Conservation (phyloP, 116 monocot species). For the Iris pallida region DNA sequence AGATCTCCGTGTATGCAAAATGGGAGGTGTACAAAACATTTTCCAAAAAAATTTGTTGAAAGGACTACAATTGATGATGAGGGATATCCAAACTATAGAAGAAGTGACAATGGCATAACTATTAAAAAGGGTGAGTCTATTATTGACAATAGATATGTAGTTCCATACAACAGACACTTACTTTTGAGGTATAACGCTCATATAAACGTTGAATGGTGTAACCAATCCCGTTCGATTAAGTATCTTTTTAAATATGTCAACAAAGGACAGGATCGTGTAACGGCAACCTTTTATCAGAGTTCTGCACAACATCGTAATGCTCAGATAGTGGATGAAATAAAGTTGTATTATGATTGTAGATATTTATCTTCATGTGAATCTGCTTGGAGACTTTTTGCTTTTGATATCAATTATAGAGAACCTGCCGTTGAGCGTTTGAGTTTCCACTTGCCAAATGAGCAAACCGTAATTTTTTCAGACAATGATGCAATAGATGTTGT, state of each 20-base stretch:
- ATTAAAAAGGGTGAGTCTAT: not conserved
- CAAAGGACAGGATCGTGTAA: constrained; percentile 4
- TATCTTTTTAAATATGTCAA: constrained; percentile 4
- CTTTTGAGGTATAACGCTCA: not conserved
- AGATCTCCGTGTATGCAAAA: too few species aligned
- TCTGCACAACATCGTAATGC: not conserved
- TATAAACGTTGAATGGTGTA: not conserved
- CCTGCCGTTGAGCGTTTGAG: not conserved
- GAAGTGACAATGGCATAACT: constrained; percentile 3
- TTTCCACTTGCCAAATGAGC: too few species aligned
- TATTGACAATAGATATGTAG: constrained; percentile 10
- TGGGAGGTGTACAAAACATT: too few species aligned
- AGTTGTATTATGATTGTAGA: too few species aligned
- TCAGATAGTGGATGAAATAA: too few species aligned
- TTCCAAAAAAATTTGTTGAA: too few species aligned
- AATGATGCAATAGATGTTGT: not conserved
- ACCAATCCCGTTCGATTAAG: constrained; percentile 1
- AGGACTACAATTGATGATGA: constrained; percentile 1
- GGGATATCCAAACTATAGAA: constrained; percentile 1
- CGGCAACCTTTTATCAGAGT: not conserved
- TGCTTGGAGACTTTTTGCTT: constrained; percentile 15
- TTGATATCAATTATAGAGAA: not conserved
- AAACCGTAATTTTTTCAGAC: not conserved
- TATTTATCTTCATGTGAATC: constrained; percentile 16
- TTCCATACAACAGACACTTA: too few species aligned